Percentiles rank a stretch among this genome's conserved stretches.
Conservation (phyloP, 2,329 filamentous ascomycete genomes). For the Scortechinia acanthostroma region DNA sequence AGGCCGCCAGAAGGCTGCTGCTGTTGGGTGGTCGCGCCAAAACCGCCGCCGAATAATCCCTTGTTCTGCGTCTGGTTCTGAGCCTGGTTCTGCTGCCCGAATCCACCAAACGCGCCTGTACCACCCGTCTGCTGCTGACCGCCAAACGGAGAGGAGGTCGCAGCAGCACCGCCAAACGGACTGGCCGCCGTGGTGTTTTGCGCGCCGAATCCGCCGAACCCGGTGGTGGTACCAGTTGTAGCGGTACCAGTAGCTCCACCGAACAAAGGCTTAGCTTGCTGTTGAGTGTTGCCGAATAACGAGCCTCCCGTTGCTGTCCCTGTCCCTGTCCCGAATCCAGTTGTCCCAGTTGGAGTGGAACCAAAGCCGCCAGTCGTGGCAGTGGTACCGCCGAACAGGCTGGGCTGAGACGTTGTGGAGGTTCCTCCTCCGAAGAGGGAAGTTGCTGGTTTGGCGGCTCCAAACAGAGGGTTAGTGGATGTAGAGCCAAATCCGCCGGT, state of each 20-base stretch:
- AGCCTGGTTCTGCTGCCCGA: constrained; percentile 20
- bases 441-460: neutral
- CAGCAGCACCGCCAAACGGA: neutral
- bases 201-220: neutral
- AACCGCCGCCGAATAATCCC: constrained; percentile 25
- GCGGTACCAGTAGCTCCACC: neutral
- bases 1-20: constrained; percentile 7
- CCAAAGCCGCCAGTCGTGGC: neutral
- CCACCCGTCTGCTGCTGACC: constrained; percentile 16
- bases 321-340: neutral
- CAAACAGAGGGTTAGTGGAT: neutral
- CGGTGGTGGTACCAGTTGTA: neutral
- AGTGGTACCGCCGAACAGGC: neutral
- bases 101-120: constrained; percentile 13
- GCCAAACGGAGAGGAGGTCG: constrained; percentile 5
- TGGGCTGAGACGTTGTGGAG: neutral
- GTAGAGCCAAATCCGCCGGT: neutral
- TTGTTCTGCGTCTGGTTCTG: constrained; percentile 2
- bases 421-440: neutral
- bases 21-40: constrained; percentile 19
- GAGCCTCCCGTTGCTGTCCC: neutral
- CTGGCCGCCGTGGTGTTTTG: neutral
- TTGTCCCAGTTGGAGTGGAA: neutral
- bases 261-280: neutral
- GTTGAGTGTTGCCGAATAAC: neutral